Base-by-base conservation (phyloP, 2,329 filamentous ascomycete species). In the Apiospora hydei region DNA sequence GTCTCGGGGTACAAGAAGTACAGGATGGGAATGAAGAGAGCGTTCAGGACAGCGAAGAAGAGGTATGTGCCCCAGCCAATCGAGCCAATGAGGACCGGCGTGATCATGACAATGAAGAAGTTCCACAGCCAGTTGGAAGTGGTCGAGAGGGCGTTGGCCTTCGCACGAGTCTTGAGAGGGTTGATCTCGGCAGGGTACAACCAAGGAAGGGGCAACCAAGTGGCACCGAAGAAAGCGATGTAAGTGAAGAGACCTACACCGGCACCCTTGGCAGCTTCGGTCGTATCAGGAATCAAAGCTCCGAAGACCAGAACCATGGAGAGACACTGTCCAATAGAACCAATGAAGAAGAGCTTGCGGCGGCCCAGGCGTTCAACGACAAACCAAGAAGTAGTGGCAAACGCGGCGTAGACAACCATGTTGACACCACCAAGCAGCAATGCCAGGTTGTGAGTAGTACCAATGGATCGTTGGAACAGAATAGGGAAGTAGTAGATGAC, bases 231-330 rank as follows among this genome's bases (percentile, higher is more conserved):
- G 71, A 90, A 90, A 5, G 90, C 89, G 77, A 93, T 93, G 81
- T 92, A 93, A 3, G 90, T 86, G 82, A 93, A 93, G 16, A 93
- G 82, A 71, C 90, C 91, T 3, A 92, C 90, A 1, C 90, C 90
- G 0, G 91, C 90, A 46, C 91, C 92, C 78, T 92, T 93, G 3
- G 90, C 90, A 8, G 90, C 84, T 0, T 89, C 81, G 0, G 85
- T 85, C 0, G 86, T 87, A 0, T 89, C 89, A 61, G 92, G 92
- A n/a, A 94, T 89, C 73, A 94, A 89, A 43, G 85, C 84, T 0
- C 86, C 89, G 75, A 93, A 93, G 2, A 86, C 84, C 30, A 91
- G 80, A 78, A 92, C 83, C 86, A 90, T 89, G 72, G 86, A 88
- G 26, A 88, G 75, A 73, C 85, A 84, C 75, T 90, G 89, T 6